Base-by-base conservation (phyloP, 768 basidiomycete genomes). In the Trametes elegans region DNA sequence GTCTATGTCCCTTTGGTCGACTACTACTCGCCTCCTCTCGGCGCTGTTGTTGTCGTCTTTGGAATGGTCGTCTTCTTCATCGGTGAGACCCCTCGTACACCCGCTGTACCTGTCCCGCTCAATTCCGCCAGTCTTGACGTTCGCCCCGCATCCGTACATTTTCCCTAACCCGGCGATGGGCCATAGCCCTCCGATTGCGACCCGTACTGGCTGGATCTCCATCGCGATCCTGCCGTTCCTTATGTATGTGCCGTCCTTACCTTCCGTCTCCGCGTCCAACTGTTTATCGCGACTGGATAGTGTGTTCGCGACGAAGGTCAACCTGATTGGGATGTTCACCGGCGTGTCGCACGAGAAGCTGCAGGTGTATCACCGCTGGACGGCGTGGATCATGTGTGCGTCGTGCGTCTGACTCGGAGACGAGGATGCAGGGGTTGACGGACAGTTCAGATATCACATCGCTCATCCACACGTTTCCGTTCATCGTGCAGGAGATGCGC, bases 211-310 rank as follows among this genome's bases (percentile, higher is more conserved):
- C 1, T 72, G 70, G 71, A 68, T 72, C 11, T 67, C 70, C 1
- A 66, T 72, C 27, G 72, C 69, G 5, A 70, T 71, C 35, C 64
- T 73, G 64, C 71, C 71, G 5, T 73, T 71, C 52, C 67, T 73
- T 64, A 66, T 71, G 70, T 71, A 18, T 39, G 57, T 53, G 18
- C 18, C 2, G n/a, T n/a, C n/a, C n/a, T n/a, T n/a, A n/a, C 11
- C 13, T 39, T n/a, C n/a, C n/a, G n/a, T n/a, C n/a, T n/a, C n/a
- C n/a, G n/a, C n/a, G n/a, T n/a, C n/a, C n/a, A n/a, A n/a, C n/a
- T n/a, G n/a, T n/a, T n/a, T n/a, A n/a, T n/a, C n/a, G n/a, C n/a
- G n/a, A n/a, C n/a, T n/a, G n/a, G 13, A 19, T 48, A 69, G 68
- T n/a, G 71, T 68, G 1, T 69, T 71, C 55, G 67, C 68, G 0